Percentiles rank a stretch among this genome's conserved stretches.
phyloP scores from a whole-genome alignment of 1,139 yeast species.

The Yamadazyma kanchanaburiensis region DNA sequence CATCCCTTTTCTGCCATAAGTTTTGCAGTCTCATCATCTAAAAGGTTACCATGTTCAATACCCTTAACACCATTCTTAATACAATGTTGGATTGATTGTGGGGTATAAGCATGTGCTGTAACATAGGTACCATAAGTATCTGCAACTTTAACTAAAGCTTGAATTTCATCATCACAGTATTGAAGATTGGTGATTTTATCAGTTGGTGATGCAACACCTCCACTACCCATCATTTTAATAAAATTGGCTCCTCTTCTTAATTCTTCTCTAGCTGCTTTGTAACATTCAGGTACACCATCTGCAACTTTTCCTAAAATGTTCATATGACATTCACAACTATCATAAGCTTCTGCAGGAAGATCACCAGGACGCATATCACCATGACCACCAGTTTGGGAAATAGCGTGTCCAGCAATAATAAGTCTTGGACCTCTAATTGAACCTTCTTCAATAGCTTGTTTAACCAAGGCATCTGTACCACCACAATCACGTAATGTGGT shows the following conservation, averaged over 20 bases:
- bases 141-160: conserved; percentile 19
- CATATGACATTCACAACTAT: conserved; percentile 18
- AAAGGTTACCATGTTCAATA: conserved; percentile 21
- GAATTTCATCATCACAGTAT: conserved; percentile 18
- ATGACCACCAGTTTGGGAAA: conserved; percentile 23
- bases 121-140: conserved; percentile 18
- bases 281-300: conserved; percentile 19
- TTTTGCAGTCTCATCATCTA: conserved; percentile 18
- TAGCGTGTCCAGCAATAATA: conserved; percentile 17
- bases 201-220: conserved; percentile 14
- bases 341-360: conserved; percentile 15
- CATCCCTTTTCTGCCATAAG: conserved; percentile 17
- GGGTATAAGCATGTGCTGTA: conserved; percentile 22
- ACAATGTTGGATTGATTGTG: conserved; percentile 16
- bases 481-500: conserved; percentile 21
- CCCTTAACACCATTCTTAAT: conserved; percentile 19
- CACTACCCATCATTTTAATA: conserved; percentile 13
- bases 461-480: conserved; percentile 15
- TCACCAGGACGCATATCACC: conserved; percentile 17
- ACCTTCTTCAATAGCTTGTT: conserved; percentile 18
- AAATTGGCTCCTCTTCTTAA: conserved; percentile 19
- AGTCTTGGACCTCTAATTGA: conserved; percentile 18
- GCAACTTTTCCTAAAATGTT: conserved; percentile 15
- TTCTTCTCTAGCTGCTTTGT: conserved; percentile 17
- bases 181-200: conserved; percentile 15